Evolutionary conservation across 1,284 basidiomycete species (phyloP), one percentile per base, ranked within the genome.

Genomic region (Rhodotorula sp.): DNA sequence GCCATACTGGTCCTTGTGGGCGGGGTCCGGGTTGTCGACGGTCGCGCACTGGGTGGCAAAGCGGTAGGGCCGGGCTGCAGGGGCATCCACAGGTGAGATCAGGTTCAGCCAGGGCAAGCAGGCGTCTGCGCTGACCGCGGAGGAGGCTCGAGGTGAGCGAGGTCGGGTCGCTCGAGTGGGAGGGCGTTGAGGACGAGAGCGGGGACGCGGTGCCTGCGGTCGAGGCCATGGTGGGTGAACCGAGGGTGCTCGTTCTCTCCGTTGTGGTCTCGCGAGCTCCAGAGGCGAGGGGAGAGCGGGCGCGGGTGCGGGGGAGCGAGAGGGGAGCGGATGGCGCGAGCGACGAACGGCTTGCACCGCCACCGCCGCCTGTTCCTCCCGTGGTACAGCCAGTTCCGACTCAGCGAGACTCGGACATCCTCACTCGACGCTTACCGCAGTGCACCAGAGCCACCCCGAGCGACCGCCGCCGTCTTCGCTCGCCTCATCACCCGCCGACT

Each of bases 1-100:
- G 54, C 94, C 94, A 81, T 96, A 92, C 83, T 97, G 96, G 83
- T 99, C 97, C 82, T 96, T 94, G 83, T 91, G 90, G 73, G 86
- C 86, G 0, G 90, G 87, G 54, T 83, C 81, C 7, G 82, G 82
- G 71, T 85, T 86, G 79, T 98, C 95, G 72, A 97, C 92, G 6
- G 94, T 96, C 34, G 94, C 94, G 78, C 94, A 94, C 74, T 92
- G 85, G 13, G 76, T 77, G 15, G 76, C 73, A 51, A 75, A 77
- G 3, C 74, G 71, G 56, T 70, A 75, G 1, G 76, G 76, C 25
- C 67, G 64, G 34, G 71, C 73, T 70, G 72, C 13, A 27, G 34
- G 25, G 9, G n/a, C 1, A 25, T n/a, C 19, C 21, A 19, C 2
- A 46, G 29, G 8, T 2, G 25, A 17, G 19, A 44, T 22, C 4